Evolutionary conservation across 768 basidiomycete species (phyloP).

Genomic region (Tubosaeta brunneosetosa): DNA sequence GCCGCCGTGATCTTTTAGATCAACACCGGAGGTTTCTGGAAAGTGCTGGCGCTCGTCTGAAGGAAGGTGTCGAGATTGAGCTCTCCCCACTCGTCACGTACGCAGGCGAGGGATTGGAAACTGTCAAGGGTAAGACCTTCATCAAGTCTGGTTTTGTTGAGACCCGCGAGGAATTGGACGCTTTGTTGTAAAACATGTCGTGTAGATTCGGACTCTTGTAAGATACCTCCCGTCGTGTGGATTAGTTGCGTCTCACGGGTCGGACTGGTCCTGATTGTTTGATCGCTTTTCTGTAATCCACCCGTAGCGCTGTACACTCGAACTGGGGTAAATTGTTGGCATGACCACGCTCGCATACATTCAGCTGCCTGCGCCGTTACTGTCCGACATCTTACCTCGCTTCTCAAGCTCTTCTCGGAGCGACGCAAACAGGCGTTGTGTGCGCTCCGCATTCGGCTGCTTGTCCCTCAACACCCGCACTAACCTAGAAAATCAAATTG

Average conservation of each 20-base stretch:
- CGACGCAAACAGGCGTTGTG: constrained; percentile 74
- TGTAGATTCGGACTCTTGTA: constrained; percentile 2
- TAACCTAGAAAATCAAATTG: background rate
- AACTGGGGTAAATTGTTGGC: constrained; percentile 9
- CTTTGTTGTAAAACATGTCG: constrained; percentile 42
- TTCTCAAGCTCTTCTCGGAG: constrained; percentile 81
- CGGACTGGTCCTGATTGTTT: background rate
- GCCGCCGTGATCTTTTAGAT: constrained; percentile 79
- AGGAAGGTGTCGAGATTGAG: constrained; percentile 80
- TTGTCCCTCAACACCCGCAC: constrained; percentile 12
- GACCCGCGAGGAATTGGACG: constrained; percentile 66
- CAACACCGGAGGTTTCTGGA: constrained; percentile 87
- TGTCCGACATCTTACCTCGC: constrained; percentile 50
- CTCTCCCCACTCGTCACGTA: constrained; percentile 86
- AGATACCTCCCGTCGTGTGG: constrained; percentile 1
- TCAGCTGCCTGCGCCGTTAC: constrained; percentile 42
- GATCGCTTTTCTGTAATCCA: constrained; percentile 1
- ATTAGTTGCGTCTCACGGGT: background rate
- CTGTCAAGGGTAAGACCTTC: constrained; percentile 72
- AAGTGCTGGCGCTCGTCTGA: constrained; percentile 67
- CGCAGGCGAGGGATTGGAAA: constrained; percentile 85
- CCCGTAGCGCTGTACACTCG: constrained; percentile 7
- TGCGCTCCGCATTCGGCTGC: constrained; percentile 79
- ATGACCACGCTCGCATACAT: constrained; percentile 11
- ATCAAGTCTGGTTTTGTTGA: constrained; percentile 68